phyloP scores from a whole-genome alignment of 2,329 filamentous ascomycete species.

The Penicillium sp. region DNA sequence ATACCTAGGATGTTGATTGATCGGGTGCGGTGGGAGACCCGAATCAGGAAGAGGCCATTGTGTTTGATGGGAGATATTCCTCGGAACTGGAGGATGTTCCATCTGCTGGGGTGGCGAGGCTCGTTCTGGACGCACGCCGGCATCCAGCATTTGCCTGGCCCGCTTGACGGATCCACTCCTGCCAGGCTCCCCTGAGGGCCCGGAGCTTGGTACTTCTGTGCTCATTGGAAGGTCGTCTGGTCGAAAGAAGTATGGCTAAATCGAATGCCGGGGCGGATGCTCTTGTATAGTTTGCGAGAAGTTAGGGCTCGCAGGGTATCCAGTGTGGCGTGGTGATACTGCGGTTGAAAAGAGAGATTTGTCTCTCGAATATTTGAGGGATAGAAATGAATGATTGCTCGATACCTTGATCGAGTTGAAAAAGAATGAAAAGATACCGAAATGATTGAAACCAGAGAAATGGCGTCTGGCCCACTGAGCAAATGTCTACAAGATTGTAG shows the following conservation, averaged over 20 bases:
- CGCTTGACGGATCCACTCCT: conserved; percentile 39
- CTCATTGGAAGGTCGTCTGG: conserved; percentile 22
- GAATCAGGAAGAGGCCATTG: conserved; percentile 49
- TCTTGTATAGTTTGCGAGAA: neutral
- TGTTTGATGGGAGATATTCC: conserved; percentile 37
- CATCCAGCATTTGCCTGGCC: conserved; percentile 37
- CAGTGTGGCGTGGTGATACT: neutral
- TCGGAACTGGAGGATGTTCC: conserved; percentile 14
- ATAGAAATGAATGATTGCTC: conserved; percentile 2
- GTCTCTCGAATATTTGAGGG: neutral
- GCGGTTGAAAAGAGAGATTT: neutral
- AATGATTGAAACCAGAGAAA: conserved; percentile 8
- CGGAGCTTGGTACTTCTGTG: conserved; percentile 12
- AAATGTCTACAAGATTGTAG: neutral
- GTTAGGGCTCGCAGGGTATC: conserved; percentile 14
- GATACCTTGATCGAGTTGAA: conserved; percentile 15
- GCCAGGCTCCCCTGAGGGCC: conserved; percentile 13
- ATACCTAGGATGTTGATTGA: conserved; percentile 27
- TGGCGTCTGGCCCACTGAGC: neutral
- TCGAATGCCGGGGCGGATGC: neutral
- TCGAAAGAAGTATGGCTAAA: neutral
- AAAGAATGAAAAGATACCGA: conserved; percentile 6
- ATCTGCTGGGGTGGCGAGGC: conserved; percentile 12
- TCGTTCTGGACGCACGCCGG: conserved; percentile 30
- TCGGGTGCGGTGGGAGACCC: conserved; percentile 24